Evolutionary conservation across 2,329 filamentous ascomycete genomes (phyloP).

Genomic region (Cercospora sp.): DNA sequence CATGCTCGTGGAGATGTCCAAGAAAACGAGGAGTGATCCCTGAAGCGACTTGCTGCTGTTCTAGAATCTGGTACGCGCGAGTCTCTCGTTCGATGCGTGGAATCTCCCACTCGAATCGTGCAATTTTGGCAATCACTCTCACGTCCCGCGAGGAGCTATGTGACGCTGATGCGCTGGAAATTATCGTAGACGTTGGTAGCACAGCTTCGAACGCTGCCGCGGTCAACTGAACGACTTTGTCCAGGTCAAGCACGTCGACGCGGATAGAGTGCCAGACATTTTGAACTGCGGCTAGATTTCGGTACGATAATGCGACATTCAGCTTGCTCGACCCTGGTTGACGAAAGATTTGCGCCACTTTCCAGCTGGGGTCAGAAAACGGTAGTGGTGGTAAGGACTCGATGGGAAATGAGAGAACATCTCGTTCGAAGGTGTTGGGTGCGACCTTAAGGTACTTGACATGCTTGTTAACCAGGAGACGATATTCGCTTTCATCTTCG

Average conservation of each 20-base stretch:
- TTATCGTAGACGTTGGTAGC: not conserved
- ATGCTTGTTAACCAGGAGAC: not conserved
- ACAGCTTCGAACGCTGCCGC: not conserved
- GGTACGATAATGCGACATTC: not conserved
- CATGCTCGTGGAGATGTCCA: not conserved
- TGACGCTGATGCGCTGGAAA: not conserved
- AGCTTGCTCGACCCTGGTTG: not conserved
- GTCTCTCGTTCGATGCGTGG: constrained; percentile 14
- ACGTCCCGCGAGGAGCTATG: not conserved
- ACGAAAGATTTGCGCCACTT: not conserved
- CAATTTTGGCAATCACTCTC: constrained; percentile 10
- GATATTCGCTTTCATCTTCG: constrained; percentile 1
- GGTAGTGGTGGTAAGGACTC: not conserved
- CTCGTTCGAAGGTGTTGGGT: not conserved
- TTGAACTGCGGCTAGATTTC: not conserved
- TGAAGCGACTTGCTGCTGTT: not conserved
- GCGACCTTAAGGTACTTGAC: not conserved
- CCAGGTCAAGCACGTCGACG: not conserved
- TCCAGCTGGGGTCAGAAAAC: not conserved
- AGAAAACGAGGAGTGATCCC: not conserved
- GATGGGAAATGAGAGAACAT: not conserved
- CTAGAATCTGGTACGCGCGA: constrained; percentile 3
- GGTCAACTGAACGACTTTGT: not conserved
- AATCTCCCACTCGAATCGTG: constrained; percentile 15
- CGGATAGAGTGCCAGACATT: not conserved